A percentile compares a stretch with the other conserved stretches of the same genome.
Conservation (phyloP, 2,329 filamentous ascomycete genomes). For the Truncatella angustata region DNA sequence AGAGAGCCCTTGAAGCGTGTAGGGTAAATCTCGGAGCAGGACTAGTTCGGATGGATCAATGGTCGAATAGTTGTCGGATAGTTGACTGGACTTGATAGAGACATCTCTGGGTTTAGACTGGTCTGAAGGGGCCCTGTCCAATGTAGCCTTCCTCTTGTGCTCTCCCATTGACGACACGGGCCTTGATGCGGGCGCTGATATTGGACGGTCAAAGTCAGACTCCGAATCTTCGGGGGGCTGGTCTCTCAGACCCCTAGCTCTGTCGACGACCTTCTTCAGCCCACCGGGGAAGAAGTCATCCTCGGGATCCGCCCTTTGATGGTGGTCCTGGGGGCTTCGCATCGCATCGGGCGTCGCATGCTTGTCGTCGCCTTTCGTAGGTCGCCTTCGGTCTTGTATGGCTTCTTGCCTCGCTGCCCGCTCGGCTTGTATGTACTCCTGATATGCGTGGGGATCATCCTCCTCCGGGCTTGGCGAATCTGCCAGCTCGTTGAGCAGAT, state of each 20-base stretch:
- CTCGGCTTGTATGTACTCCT: conserved; percentile 29
- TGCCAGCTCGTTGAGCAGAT: conserved; percentile 81
- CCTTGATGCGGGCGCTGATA: conserved; percentile 13
- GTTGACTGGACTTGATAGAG: conserved; percentile 54
- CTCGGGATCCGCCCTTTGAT: not conserved
- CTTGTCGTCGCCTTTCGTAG: conserved; percentile 16
- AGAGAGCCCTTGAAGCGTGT: conserved; percentile 87
- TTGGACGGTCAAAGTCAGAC: conserved; percentile 14
- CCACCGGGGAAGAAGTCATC: conserved; percentile 4
- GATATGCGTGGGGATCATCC: conserved; percentile 34
- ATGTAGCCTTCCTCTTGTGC: conserved; percentile 23
- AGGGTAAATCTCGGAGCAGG: conserved; percentile 79
- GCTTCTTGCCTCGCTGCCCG: conserved; percentile 12
- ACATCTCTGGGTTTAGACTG: conserved; percentile 42
- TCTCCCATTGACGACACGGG: conserved; percentile 18
- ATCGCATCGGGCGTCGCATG: conserved; percentile 18
- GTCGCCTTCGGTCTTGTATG: conserved; percentile 16
- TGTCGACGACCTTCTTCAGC: conserved; percentile 6
- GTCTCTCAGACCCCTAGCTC: not conserved
- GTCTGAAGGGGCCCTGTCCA: conserved; percentile 15
- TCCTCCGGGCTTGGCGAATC: conserved; percentile 61
- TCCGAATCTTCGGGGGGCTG: conserved; percentile 1
- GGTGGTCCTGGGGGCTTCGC: not conserved
- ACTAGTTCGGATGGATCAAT: conserved; percentile 63
- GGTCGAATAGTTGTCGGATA: conserved; percentile 55